Evolutionary conservation across 2,329 filamentous ascomycete species (phyloP).

Genomic region (Fusarium avenaceum): DNA sequence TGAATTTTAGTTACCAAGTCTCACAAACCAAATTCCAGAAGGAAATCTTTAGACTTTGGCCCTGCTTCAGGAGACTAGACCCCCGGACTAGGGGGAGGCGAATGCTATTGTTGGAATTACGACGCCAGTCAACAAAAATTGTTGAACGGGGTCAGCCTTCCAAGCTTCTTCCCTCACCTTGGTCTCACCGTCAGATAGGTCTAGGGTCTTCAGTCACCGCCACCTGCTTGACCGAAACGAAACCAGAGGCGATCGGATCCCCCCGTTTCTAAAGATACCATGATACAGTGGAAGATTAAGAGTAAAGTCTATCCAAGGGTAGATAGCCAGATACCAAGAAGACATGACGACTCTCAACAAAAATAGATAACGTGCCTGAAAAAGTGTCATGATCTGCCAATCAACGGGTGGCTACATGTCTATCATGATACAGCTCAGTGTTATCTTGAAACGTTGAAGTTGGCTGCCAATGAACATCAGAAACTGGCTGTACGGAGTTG

Average conservation of each 20-base stretch:
- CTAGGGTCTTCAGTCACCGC: slow-evolving; percentile 31
- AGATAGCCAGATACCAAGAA: slow-evolving; percentile 7
- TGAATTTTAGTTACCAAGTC: slow-evolving; percentile 15
- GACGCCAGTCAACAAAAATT: slow-evolving; percentile 27
- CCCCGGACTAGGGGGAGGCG: background rate
- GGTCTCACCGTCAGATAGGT: slow-evolving; percentile 32
- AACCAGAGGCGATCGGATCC: slow-evolving; percentile 22
- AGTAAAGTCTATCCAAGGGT: slow-evolving; percentile 18
- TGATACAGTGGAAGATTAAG: slow-evolving; percentile 18
- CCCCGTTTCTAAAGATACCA: slow-evolving; percentile 4
- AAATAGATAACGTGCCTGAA: slow-evolving; percentile 23
- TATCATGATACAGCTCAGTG: slow-evolving; percentile 10
- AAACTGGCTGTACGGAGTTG: background rate
- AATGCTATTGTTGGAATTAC: slow-evolving; percentile 45
- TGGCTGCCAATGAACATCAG: background rate
- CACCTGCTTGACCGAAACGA: slow-evolving; percentile 30
- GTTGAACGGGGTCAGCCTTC: slow-evolving; percentile 40
- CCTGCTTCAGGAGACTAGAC: slow-evolving; percentile 10
- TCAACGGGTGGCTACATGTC: slow-evolving; percentile 12
- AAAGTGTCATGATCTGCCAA: slow-evolving; percentile 15
- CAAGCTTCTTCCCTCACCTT: slow-evolving; percentile 41
- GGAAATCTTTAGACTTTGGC: slow-evolving; percentile 19
- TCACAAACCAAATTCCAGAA: slow-evolving; percentile 21
- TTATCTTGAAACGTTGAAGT: slow-evolving; percentile 28
- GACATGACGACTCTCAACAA: slow-evolving; percentile 37